Conservation (phyloP, 164 flowering plant genomes). For the Chloranthus sessilifolius region DNA sequence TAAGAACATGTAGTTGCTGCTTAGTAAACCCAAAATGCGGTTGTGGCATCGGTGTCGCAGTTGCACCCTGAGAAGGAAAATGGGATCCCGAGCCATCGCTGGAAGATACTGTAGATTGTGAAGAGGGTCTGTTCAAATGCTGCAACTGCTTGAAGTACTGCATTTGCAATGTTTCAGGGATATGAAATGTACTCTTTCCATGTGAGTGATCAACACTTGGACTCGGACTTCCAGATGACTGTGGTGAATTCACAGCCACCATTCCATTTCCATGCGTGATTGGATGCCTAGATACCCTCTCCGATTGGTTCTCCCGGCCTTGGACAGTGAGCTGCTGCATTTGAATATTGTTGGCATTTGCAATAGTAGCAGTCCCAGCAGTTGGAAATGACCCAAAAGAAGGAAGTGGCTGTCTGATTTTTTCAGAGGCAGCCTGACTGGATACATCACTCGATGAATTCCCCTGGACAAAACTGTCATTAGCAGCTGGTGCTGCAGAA, state of each 20-base stretch:
- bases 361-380: conserved; percentile 26
- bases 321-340: conserved; percentile 48
- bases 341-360: conserved; percentile 33
- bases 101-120: conserved; percentile 40
- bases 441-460: conserved; percentile 72
- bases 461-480: conserved; percentile 63
- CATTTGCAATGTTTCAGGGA: conserved; percentile 45
- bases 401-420: conserved; percentile 47
- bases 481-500: conserved; percentile 48
- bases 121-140: conserved; percentile 43
- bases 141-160: conserved; percentile 53
- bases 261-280: conserved; percentile 46
- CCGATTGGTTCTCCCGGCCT: conserved; percentile 45
- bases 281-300: conserved; percentile 37
- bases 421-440: conserved; percentile 58
- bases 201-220: conserved; percentile 44
- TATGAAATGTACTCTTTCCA: conserved; percentile 28
- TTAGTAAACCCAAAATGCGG: conserved; percentile 74
- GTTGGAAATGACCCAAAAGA: conserved; percentile 45
- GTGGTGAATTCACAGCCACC: conserved; percentile 54
- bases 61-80: conserved; percentile 40
- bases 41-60: conserved; percentile 31
- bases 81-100: conserved; percentile 35
- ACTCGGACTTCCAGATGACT: conserved; percentile 39
- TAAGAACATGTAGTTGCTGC: conserved; percentile 95